Conservation (phyloP, 345 rosid species). For the Euphorbia tirucalli region DNA sequence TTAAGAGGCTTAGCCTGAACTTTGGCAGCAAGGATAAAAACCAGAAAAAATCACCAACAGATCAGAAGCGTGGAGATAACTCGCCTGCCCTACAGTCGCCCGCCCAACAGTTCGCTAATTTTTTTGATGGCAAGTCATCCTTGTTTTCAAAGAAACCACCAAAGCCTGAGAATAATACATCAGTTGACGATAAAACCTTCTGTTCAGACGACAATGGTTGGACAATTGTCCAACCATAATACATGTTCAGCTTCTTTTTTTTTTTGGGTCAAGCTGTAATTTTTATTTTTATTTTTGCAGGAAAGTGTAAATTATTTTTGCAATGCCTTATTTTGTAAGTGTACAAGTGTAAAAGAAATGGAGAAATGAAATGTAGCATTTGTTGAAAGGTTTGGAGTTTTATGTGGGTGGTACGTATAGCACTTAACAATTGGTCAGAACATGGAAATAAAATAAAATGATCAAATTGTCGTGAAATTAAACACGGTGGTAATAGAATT, state of each 20-base stretch:
- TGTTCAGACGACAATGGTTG: constrained; percentile 51
- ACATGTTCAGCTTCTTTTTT: background rate
- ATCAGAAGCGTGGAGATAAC: constrained; percentile 42
- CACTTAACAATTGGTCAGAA: background rate
- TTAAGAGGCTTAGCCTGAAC: constrained; percentile 61
- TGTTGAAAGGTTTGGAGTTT: background rate
- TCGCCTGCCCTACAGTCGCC: no score
- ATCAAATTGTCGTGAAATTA: no score
- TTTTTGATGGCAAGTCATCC: constrained; percentile 84
- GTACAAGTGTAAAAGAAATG: background rate
- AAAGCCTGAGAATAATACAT: constrained; percentile 39
- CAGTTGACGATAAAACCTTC: constrained; percentile 23
- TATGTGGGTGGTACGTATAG: background rate
- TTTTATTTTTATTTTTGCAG: constrained; percentile 1
- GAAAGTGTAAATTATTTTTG: constrained; percentile 26
- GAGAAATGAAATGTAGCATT: constrained; percentile 13
- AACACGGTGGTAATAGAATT: no score
- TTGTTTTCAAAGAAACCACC: constrained; percentile 76
- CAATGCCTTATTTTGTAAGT: background rate
- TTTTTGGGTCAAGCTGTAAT: constrained; percentile 3
- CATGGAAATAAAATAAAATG: background rate
- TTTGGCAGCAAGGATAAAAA: constrained; percentile 64
- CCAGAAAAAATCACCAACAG: constrained; percentile 41
- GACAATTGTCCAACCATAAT: constrained; percentile 46
- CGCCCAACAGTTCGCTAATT: constrained; percentile 71